Percentiles rank a stretch among this genome's conserved stretches.
These are phyloP conservation scores for Amphirosellinia nigrospora DNA, from an alignment of 495 filamentous ascomycete genomes.

Conservation along the genomic window DNA sequence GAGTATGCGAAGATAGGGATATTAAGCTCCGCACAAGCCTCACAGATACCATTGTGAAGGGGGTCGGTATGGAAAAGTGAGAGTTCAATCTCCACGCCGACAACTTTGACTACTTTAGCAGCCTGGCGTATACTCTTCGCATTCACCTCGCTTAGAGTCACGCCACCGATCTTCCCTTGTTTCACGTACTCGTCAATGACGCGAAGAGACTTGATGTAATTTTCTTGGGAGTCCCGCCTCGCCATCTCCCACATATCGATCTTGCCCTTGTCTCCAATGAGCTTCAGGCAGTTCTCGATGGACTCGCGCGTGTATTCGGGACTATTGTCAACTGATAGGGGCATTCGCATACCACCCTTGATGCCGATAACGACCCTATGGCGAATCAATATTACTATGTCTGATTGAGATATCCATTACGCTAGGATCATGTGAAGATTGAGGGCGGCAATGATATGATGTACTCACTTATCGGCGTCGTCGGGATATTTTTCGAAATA, in stretches of 20 bases:
- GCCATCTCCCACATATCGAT: slow-evolving; percentile 77
- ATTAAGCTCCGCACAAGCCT: slow-evolving; percentile 65
- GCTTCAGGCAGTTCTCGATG: slow-evolving; percentile 66
- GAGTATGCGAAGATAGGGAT: slow-evolving; percentile 72
- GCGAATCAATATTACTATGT: not conserved
- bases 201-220: slow-evolving; percentile 40
- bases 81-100: slow-evolving; percentile 73
- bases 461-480: slow-evolving; percentile 57
- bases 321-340: slow-evolving; percentile 54
- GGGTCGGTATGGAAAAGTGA: slow-evolving; percentile 67
- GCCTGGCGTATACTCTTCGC: slow-evolving; percentile 70
- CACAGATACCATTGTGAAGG: slow-evolving; percentile 67
- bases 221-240: slow-evolving; percentile 61
- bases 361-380: slow-evolving; percentile 44
- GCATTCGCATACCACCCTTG: slow-evolving; percentile 56
- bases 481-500: slow-evolving; percentile 65
- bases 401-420: not conserved
- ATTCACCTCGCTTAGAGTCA: slow-evolving; percentile 68
- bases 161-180: slow-evolving; percentile 71
- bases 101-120: slow-evolving; percentile 65
- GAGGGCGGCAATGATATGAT: slow-evolving; percentile 39
- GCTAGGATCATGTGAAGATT: not conserved
- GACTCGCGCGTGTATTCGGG: slow-evolving; percentile 62
- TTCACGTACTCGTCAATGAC: slow-evolving; percentile 54
- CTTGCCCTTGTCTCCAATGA: slow-evolving; percentile 67